Evolutionary conservation across 805 yeast species (phyloP).

Genomic region (Sungouiella thailandica): DNA sequence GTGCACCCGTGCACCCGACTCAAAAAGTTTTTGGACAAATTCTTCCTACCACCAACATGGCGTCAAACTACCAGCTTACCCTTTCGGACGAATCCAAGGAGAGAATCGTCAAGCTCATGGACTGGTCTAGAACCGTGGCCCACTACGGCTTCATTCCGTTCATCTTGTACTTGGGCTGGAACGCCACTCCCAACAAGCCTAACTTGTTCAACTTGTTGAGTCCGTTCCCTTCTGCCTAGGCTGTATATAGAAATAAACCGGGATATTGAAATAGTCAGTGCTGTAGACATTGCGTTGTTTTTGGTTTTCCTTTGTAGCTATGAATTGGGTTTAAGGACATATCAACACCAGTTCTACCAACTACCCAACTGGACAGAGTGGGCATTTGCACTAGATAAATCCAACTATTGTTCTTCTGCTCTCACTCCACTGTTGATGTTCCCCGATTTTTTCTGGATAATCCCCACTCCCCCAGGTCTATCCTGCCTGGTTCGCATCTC

Average conservation of each 20-base stretch:
- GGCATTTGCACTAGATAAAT: too few species aligned
- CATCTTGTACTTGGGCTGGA: conserved; percentile 75
- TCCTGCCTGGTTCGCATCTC: conserved; percentile 3
- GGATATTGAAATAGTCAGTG: not conserved
- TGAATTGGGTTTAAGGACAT: too few species aligned
- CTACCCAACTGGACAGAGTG: too few species aligned
- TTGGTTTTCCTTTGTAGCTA: too few species aligned
- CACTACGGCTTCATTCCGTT: conserved; percentile 98
- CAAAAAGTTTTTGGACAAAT: conserved; percentile 1
- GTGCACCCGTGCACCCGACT: not conserved
- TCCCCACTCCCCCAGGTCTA: too few species aligned
- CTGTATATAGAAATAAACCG: conserved; percentile 10
- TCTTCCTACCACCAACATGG: conserved; percentile 4
- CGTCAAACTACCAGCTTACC: conserved; percentile 24
- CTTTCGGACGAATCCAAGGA: conserved; percentile 58
- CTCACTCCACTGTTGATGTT: too few species aligned
- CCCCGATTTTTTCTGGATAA: too few species aligned
- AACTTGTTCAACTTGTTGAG: conserved; percentile 69
- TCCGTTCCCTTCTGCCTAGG: conserved; percentile 72
- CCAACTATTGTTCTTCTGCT: too few species aligned
- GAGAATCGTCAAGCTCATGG: conserved; percentile 79
- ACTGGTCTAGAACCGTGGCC: conserved; percentile 77
- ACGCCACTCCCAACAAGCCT: conserved; percentile 78
- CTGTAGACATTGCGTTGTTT: not conserved
- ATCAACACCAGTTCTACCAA: too few species aligned